Evolutionary conservation across 768 basidiomycete species (phyloP).

Genomic region (Termitomyces sp.): DNA sequence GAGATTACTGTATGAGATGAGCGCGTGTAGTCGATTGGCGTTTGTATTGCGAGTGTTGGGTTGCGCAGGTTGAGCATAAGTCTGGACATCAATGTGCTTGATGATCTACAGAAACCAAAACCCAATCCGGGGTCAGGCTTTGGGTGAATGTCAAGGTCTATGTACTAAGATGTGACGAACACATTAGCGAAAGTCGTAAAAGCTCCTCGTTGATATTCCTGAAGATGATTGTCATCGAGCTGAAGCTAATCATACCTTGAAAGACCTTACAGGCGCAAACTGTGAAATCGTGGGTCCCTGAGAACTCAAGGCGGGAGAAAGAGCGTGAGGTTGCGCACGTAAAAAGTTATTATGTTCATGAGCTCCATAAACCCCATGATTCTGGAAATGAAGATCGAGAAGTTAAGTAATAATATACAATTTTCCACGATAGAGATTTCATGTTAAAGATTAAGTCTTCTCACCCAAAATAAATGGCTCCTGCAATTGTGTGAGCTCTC

Average conservation of each 20-base stretch:
- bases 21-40: neutral
- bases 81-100: conserved; percentile 25
- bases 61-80: conserved; percentile 12
- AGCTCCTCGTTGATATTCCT: conserved; percentile 16
- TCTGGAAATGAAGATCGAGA: neutral
- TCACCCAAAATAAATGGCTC: neutral
- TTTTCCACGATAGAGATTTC: no score
- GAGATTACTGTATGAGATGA: neutral
- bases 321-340: conserved; percentile 13
- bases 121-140: no score
- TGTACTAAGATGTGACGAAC: neutral
- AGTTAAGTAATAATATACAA: no score
- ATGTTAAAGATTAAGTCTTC: neutral
- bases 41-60: neutral
- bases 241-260: neutral
- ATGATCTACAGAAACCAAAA: conserved; percentile 13
- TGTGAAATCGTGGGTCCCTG: neutral
- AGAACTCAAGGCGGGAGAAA: neutral
- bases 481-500: neutral
- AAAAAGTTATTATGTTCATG: conserved; percentile 16
- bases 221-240: neutral
- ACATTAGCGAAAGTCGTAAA: conserved; percentile 17
- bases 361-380: conserved; percentile 17
- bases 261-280: conserved; percentile 9
- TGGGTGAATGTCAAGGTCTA: neutral